These are phyloP conservation scores for Phyllosticta citribraziliensis DNA, from an alignment of 2,329 filamentous ascomycete genomes.

Conservation along the genomic window DNA sequence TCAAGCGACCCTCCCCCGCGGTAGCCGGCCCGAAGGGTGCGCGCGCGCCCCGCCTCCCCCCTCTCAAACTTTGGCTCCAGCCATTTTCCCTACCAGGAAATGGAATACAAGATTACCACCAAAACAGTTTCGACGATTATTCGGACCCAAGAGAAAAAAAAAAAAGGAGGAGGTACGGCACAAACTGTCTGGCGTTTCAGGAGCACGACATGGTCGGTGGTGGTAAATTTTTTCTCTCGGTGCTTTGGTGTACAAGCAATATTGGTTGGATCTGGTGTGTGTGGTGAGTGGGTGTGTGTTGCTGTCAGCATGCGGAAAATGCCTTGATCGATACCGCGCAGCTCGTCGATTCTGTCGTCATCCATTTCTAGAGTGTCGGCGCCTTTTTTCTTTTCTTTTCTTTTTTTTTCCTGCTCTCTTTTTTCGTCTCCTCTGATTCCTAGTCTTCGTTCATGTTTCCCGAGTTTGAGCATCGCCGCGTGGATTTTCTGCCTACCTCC, in stretches of 20 bases:
- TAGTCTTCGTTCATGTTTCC: neutral
- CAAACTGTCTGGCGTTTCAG: slow-evolving; percentile 5
- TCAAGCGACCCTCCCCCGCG: neutral
- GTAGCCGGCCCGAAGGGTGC: neutral
- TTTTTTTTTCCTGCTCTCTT: neutral
- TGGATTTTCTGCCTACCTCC: neutral
- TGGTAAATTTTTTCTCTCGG: neutral
- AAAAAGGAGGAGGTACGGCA: neutral
- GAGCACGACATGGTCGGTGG: slow-evolving; percentile 6
- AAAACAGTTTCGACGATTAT: neutral
- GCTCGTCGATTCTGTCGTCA: neutral
- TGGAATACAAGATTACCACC: neutral
- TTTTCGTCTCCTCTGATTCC: too few relatives aligned
- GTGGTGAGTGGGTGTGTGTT: neutral
- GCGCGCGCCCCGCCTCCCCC: too few relatives aligned
- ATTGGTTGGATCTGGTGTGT: slow-evolving; percentile 1
- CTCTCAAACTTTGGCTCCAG: neutral
- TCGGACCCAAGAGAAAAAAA: neutral
- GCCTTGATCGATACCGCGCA: neutral
- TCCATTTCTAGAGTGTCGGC: neutral
- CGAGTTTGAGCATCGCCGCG: slow-evolving; percentile 9
- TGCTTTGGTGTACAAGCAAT: slow-evolving; percentile 11
- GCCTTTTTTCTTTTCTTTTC: neutral
- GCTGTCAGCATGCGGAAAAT: neutral
- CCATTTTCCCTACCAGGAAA: neutral